phyloP scores from a whole-genome alignment of 208 protist species.

The Crithidia brevicula region DNA sequence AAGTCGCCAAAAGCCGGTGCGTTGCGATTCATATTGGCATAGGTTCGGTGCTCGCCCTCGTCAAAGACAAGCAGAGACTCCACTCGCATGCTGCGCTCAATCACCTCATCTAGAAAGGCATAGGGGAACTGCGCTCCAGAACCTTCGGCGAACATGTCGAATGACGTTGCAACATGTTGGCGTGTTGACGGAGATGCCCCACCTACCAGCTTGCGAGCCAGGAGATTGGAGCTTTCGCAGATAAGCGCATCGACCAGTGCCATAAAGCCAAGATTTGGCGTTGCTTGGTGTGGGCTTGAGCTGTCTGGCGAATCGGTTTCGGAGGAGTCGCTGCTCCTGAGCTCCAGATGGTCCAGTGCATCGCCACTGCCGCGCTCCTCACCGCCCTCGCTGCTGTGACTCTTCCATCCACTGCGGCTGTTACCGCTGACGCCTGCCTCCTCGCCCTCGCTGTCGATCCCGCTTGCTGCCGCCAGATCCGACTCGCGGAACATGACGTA shows the following conservation, averaged over 20 bases:
- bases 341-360: background rate
- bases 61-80: constrained; percentile 81
- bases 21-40: constrained; percentile 64
- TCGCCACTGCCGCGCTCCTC: background rate
- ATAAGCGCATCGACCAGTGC: constrained; percentile 12
- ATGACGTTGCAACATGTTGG: constrained; percentile 6
- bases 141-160: constrained; percentile 29
- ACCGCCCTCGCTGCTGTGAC: background rate
- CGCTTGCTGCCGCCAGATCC: constrained; percentile 10
- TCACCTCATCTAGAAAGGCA: constrained; percentile 69
- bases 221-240: constrained; percentile 11
- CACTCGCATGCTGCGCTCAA: constrained; percentile 49
- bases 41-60: constrained; percentile 66
- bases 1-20: constrained; percentile 77
- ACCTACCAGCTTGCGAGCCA: constrained; percentile 14
- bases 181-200: background rate
- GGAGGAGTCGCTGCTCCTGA: background rate
- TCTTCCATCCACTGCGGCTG: constrained; percentile 13
- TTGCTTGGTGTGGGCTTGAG: background rate
- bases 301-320: background rate
- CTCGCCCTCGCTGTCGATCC: constrained; percentile 10
- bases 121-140: constrained; percentile 70
- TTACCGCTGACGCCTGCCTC: background rate
- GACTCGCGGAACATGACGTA: constrained; percentile 26
- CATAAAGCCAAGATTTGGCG: constrained; percentile 7